Base-by-base conservation (phyloP, 1,284 basidiomycete genomes). In the Papiliotrema flavescens region DNA sequence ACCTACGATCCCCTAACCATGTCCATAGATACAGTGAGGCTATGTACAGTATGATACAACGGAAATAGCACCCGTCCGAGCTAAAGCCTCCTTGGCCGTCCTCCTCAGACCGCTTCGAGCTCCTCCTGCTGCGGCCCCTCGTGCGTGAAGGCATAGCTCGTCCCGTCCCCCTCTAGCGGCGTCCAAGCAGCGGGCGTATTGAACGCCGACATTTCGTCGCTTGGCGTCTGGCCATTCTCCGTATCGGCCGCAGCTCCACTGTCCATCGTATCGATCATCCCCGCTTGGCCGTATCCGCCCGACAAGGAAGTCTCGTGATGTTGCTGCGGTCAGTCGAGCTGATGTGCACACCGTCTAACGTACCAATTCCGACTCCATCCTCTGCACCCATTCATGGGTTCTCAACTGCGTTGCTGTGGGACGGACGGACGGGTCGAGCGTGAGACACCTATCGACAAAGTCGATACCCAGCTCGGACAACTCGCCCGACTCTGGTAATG, bases 381-480 rank as follows among this genome's bases (percentile, higher is more conserved):
- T 64, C 8, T 55, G 78, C 79, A 98, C 90, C 96, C 96, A 98
- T 17, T 85, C 83, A 74, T 98, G 91, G 47, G 87, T 81, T 76
- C 94, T 83, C 23, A 98, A 81, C 71, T 98, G 91, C 11, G 80
- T 76, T 0, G 96, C 93, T 5, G 87, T 85, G 0, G 96, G 95
- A 43, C 96, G 83, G 57, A 83, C 78, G 68, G 87, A 80, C 0
- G 95, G 86, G 67, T 97, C 91, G 55, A 98, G 89, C 11, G 84
- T 90, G 34, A 99, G 79, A 74, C 95, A 98, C 66, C 87, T 85
- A 54, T 90, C 86, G 74, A 98, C 92, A 74, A 98, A 98, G 73
- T 88, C 87, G 70, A 98, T 95, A 26, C 96, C 96, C 45, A 88
- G 74, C 40, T 88, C 86, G 66, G 90, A 89, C 39, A 98, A 84